phyloP scores from a whole-genome alignment of 2,329 filamentous ascomycete species.

The Periglandula ipomoeae region DNA sequence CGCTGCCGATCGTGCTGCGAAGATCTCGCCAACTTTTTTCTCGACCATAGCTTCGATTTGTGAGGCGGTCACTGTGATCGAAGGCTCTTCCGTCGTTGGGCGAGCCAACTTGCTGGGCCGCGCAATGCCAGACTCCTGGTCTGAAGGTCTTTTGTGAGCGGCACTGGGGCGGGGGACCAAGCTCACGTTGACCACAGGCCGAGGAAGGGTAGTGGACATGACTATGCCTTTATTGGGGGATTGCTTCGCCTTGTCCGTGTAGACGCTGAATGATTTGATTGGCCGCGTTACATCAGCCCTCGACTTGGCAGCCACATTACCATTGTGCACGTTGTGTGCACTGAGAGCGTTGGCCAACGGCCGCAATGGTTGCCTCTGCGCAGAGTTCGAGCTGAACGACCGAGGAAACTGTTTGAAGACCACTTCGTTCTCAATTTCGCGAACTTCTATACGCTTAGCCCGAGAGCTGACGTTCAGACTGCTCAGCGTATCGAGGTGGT shows the following conservation, averaged over 20 bases:
- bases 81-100: constrained; percentile 21
- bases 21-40: constrained; percentile 80
- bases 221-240: constrained; percentile 2
- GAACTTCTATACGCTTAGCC: constrained; percentile 91
- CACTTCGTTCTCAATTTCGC: constrained; percentile 91
- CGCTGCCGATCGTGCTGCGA: constrained; percentile 60
- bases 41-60: constrained; percentile 89
- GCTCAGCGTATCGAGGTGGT: constrained; percentile 87
- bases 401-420: constrained; percentile 70
- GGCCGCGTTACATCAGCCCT: constrained; percentile 53
- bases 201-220: constrained; percentile 22
- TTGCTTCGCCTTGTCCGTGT: constrained; percentile 58
- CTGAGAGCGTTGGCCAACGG: constrained; percentile 69
- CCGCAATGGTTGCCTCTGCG: constrained; percentile 65
- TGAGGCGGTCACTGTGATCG: constrained; percentile 51
- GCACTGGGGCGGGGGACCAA: constrained; percentile 10
- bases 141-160: constrained; percentile 32
- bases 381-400: constrained; percentile 30
- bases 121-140: constrained; percentile 25
- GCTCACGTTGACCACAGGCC: constrained; percentile 21
- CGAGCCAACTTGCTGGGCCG: constrained; percentile 42
- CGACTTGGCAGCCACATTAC: constrained; percentile 35
- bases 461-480: constrained; percentile 92
- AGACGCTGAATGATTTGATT: constrained; percentile 78
- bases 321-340: constrained; percentile 63